Evolutionary conservation across 2,329 filamentous ascomycete species (phyloP).

Genomic region (Nemania sp.): DNA sequence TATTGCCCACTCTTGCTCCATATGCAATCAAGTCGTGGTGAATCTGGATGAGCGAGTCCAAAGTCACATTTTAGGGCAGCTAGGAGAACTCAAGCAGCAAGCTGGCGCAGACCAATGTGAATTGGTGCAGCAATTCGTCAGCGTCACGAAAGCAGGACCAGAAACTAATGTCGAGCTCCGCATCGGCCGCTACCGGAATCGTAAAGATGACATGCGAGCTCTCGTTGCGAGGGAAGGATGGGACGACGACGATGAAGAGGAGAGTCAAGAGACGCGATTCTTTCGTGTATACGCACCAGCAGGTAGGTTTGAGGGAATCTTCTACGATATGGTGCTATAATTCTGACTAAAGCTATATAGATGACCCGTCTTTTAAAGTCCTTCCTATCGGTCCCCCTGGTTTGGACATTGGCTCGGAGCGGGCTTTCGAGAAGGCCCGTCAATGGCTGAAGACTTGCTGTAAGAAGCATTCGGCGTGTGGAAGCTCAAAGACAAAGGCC

Average conservation of each 20-base stretch:
- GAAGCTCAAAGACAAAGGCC: neutral
- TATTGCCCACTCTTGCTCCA: conserved; percentile 21
- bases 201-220: conserved; percentile 17
- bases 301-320: conserved; percentile 2
- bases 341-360: neutral
- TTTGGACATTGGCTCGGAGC: conserved; percentile 14
- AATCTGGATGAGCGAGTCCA: conserved; percentile 15
- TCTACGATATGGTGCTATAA: neutral
- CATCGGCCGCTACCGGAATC: conserved; percentile 17
- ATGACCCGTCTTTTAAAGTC: conserved; percentile 13
- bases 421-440: conserved; percentile 16
- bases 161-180: conserved; percentile 11
- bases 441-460: conserved; percentile 16
- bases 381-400: conserved; percentile 15
- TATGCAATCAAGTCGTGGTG: conserved; percentile 19
- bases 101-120: conserved; percentile 9
- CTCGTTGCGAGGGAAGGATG: conserved; percentile 15
- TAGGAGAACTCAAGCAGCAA: conserved; percentile 13
- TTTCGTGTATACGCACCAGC: conserved; percentile 8
- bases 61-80: conserved; percentile 12
- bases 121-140: conserved; percentile 10
- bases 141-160: conserved; percentile 18
- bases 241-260: conserved; percentile 14
- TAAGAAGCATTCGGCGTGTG: conserved; percentile 14
- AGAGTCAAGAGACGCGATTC: conserved; percentile 7